These are phyloP conservation scores for Candida sanyaensis DNA, from an alignment of 1,139 yeast genomes.

Conservation along the genomic window DNA sequence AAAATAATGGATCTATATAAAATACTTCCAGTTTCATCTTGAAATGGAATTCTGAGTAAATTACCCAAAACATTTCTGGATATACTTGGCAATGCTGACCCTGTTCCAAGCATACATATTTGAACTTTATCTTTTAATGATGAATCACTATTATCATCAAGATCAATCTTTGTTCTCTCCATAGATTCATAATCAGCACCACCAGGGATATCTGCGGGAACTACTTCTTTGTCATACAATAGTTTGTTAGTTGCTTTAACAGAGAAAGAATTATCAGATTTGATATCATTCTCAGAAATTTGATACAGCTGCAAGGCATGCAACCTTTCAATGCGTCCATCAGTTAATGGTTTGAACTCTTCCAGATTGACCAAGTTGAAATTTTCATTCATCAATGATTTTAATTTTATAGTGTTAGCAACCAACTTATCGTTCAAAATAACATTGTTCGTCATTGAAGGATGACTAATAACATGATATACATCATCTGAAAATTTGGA, in stretches of 20 bases:
- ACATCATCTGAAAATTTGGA: slow-evolving; percentile 50
- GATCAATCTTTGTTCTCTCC: slow-evolving; percentile 3
- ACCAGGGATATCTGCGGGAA: slow-evolving; percentile 23
- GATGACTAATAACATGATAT: slow-evolving; percentile 71
- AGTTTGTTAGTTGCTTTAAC: slow-evolving; percentile 33
- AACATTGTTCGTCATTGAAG: slow-evolving; percentile 59
- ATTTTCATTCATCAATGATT: slow-evolving; percentile 50
- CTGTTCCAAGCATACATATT: slow-evolving; percentile 84
- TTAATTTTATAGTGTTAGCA: slow-evolving; percentile 54
- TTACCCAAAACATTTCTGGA: slow-evolving; percentile 85
- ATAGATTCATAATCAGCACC: slow-evolving; percentile 5
- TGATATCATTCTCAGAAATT: slow-evolving; percentile 27
- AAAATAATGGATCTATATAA: slow-evolving; percentile 53
- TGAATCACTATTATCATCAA: slow-evolving; percentile 13
- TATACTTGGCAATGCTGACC: slow-evolving; percentile 87
- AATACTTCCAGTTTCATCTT: slow-evolving; percentile 23
- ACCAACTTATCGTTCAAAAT: slow-evolving; percentile 61
- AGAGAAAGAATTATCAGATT: slow-evolving; percentile 22
- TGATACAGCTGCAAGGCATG: slow-evolving; percentile 35
- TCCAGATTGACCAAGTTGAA: slow-evolving; percentile 52
- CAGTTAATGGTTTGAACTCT: slow-evolving; percentile 20
- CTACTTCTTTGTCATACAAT: slow-evolving; percentile 44
- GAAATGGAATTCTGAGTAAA: slow-evolving; percentile 65
- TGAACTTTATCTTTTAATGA: slow-evolving; percentile 59
- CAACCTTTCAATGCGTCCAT: slow-evolving; percentile 20